Base-by-base conservation (phyloP, 2,329 filamentous ascomycete species). In the Bipolaris zeicola region DNA sequence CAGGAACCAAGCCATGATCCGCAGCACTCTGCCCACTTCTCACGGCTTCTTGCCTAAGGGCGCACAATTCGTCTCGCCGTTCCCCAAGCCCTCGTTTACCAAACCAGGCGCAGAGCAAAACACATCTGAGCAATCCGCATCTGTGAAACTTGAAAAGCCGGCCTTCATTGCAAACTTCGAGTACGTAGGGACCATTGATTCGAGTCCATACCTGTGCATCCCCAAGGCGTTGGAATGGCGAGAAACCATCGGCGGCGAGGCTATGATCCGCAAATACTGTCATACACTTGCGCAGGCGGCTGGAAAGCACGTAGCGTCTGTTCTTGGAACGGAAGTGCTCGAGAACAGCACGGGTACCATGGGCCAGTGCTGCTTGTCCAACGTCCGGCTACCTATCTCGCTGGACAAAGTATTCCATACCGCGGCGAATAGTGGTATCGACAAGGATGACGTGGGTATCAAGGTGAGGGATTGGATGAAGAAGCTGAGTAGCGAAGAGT, bases 101-200 rank as follows among this genome's bases (percentile, higher is more conserved):
- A 41, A 50, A 13, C 34, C 46, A 0, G 46, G 46, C 11, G 14
- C 36, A 7, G 46, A 55, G 10, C 39, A 55, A n/a, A 55, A 55
- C 16, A 39, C 47, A 3, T 37, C 53, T 2, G 53, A 52, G 36
- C 53, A 51, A 26, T 41, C 52, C 8, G 36, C 28, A 5, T 18
- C 28, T 6, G 49, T 55, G 10, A 51, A 57, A n/a, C 75, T 51
- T 20, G 54, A 61, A 5, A 88, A 88, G 66, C 82, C 83, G 7
- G 69, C 75, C 0, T 96, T 90, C 61, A 83, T 91, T 14, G 78
- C 73, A 11, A 86, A 87, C 41, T 96, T 96, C 68, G 85, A 92
- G 66, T 94, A 88, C 60, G 82, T 89, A 3, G 91, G 89, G 10
- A 96, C 92, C 0, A 74, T 87, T 5, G 92, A 97, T 67, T 87